These are phyloP conservation scores for Botrytis squamosa DNA, from an alignment of 2,329 filamentous ascomycete species.

Conservation along the genomic window DNA sequence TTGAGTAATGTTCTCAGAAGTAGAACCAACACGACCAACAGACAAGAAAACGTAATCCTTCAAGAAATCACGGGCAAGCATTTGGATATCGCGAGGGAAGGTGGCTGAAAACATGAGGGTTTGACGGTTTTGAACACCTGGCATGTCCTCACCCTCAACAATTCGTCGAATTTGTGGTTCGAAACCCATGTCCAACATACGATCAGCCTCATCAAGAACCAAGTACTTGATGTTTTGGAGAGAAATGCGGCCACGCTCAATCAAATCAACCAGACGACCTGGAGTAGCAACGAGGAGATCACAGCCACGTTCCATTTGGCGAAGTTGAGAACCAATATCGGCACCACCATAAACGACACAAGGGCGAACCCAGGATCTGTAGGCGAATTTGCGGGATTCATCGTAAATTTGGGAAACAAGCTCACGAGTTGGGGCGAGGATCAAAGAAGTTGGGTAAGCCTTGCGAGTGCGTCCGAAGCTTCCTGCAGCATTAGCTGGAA, in stretches of 20 bases:
- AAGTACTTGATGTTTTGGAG: constrained; percentile 99
- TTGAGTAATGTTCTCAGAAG: constrained; percentile 99
- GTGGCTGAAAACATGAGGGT: constrained; percentile 99
- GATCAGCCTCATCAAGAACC: constrained; percentile 97
- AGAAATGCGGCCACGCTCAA: constrained; percentile 97
- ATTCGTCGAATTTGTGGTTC: constrained; percentile 99
- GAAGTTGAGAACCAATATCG: constrained; percentile 96
- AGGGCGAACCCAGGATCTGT: constrained; percentile 97
- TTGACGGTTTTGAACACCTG: constrained; percentile 75
- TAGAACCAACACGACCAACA: constrained; percentile 96
- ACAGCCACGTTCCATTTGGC: constrained; percentile 95
- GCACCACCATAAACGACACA: constrained; percentile 99
- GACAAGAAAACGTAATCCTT: constrained; percentile 99
- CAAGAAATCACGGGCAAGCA: constrained; percentile 97
- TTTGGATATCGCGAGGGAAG: constrained; percentile 98
- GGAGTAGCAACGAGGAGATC: constrained; percentile 96
- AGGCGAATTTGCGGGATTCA: constrained; percentile 95
- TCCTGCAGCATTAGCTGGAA: constrained; percentile 62
- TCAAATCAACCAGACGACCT: constrained; percentile 94
- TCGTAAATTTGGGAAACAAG: constrained; percentile 98
- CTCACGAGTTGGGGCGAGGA: constrained; percentile 95
- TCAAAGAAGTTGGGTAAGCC: constrained; percentile 93
- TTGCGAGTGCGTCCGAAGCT: constrained; percentile 93
- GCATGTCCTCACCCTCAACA: constrained; percentile 98
- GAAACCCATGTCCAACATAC: constrained; percentile 99